Evolutionary conservation across 2,329 filamentous ascomycete genomes (phyloP).

Genomic region (Cercospora sojina): DNA sequence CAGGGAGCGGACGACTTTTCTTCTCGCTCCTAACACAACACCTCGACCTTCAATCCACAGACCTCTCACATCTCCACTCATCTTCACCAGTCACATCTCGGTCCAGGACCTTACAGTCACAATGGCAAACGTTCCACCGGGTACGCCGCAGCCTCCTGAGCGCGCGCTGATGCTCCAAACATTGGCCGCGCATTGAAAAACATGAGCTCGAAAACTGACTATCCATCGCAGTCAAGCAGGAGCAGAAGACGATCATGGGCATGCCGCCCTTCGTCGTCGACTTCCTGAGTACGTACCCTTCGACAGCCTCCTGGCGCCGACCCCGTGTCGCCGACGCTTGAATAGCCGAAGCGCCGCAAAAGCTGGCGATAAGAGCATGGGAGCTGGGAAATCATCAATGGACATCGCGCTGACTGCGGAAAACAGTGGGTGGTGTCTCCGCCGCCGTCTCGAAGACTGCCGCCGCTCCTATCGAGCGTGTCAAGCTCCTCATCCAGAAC

Average conservation of each 20-base stretch:
- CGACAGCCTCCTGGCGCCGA: constrained; percentile 2
- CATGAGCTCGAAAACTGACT: constrained; percentile 16
- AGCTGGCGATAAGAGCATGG: constrained; percentile 36
- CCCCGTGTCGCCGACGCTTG: constrained; percentile 8
- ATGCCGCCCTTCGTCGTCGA: constrained; percentile 81
- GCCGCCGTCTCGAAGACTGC: constrained; percentile 99
- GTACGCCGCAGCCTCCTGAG: constrained; percentile 17
- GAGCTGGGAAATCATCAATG: constrained; percentile 14
- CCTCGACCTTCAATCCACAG: background rate
- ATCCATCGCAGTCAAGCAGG: constrained; percentile 19
- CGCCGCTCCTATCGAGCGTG: constrained; percentile 99
- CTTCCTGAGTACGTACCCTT: constrained; percentile 85
- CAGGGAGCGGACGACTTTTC: no score
- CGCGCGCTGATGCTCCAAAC: constrained; percentile 10
- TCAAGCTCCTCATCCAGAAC: constrained; percentile 99
- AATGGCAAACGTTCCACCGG: constrained; percentile 31
- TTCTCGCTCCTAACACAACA: no score
- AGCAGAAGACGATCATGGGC: constrained; percentile 32
- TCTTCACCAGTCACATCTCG: constrained; percentile 12
- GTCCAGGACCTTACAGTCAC: constrained; percentile 21
- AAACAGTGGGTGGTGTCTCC: constrained; percentile 96
- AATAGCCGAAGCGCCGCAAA: constrained; percentile 21
- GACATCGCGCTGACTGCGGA: constrained; percentile 44
- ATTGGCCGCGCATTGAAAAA: constrained; percentile 15
- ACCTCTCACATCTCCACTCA: constrained; percentile 6